phyloP scores from a whole-genome alignment of 257 asterid species.

The Solanum bulbocastanum region DNA sequence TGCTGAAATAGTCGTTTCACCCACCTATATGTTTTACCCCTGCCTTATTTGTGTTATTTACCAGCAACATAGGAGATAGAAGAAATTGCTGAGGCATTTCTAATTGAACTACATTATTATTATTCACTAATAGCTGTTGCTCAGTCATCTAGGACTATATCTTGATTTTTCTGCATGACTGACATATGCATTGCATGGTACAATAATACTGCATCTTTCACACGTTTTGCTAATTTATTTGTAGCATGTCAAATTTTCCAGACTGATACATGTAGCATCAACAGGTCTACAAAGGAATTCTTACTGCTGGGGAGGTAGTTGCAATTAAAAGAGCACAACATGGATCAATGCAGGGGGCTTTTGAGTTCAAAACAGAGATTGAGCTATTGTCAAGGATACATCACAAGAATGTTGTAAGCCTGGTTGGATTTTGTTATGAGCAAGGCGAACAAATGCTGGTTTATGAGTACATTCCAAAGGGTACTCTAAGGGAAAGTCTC shows the following conservation, averaged over 20 bases:
- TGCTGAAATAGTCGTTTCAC: neutral
- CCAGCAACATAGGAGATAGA: neutral
- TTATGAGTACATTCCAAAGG: constrained; percentile 73
- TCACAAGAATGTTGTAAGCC: constrained; percentile 80
- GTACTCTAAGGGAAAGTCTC: constrained; percentile 65
- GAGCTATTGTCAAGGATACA: constrained; percentile 89
- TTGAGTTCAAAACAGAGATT: constrained; percentile 81
- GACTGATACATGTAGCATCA: neutral
- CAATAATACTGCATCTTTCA: neutral
- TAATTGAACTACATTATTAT: neutral
- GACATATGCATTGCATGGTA: neutral
- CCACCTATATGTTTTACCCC: neutral
- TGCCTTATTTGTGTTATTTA: neutral
- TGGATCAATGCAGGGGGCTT: constrained; percentile 88
- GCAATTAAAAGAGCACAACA: constrained; percentile 91
- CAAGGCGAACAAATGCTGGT: constrained; percentile 92
- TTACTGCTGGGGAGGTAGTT: constrained; percentile 46
- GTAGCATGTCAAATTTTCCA: neutral
- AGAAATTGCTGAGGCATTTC: neutral
- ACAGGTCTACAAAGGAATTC: constrained; percentile 69
- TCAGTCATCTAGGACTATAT: neutral
- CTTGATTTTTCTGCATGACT: neutral
- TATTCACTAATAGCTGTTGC: neutral
- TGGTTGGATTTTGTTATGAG: constrained; percentile 89
- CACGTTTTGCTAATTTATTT: neutral